phyloP scores from a whole-genome alignment of 2,329 filamentous ascomycete genomes.

The Colletotrichum navitas region DNA sequence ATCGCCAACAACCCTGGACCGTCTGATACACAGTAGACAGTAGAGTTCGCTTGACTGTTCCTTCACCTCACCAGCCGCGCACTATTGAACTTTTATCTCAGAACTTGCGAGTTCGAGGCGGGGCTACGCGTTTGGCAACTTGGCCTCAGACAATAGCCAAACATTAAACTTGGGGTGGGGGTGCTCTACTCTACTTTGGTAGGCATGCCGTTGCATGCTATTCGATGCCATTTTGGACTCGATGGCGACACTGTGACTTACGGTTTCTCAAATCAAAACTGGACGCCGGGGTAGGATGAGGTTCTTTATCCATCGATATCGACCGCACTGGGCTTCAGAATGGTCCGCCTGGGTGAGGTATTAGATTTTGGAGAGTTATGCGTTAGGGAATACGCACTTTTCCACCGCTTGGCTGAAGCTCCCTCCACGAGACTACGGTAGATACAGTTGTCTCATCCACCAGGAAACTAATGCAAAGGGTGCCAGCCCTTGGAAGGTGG shows the following conservation, averaged over 20 bases:
- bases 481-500: background rate
- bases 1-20: constrained; percentile 1
- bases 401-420: background rate
- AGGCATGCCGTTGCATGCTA: background rate
- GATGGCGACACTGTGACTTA: background rate
- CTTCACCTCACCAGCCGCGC: background rate
- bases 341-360: no score
- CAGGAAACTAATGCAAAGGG: background rate
- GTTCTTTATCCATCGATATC: background rate
- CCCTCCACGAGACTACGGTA: background rate
- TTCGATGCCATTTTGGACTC: background rate
- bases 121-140: constrained; percentile 4
- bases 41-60: constrained; percentile 23
- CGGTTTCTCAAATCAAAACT: background rate
- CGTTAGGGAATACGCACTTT: background rate
- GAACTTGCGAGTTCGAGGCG: background rate
- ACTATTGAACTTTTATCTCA: constrained; percentile 13
- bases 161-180: constrained; percentile 8
- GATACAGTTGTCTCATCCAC: background rate
- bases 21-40: background rate
- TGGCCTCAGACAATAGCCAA: constrained; percentile 25
- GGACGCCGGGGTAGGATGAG: background rate
- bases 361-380: background rate
- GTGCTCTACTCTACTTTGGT: background rate
- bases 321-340: background rate